Evolutionary conservation across 1,284 basidiomycete species (phyloP), one percentile per base, ranked within the genome.

Genomic region (Schizophyllum commune): DNA sequence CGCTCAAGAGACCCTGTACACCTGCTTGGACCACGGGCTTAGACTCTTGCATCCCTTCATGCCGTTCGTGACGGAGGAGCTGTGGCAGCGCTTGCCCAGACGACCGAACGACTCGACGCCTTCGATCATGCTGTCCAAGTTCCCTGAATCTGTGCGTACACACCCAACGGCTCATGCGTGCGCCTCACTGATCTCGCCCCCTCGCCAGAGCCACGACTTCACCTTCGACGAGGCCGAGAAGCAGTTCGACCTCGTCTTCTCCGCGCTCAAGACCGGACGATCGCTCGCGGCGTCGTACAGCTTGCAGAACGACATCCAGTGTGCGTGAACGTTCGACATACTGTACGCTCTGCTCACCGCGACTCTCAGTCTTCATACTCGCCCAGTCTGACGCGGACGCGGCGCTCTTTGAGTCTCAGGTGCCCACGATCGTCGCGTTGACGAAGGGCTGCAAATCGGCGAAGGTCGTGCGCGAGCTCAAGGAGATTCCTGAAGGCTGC

Each of bases 61-160:
- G 97, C 97, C 97, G 1, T 99, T 91, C 74, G 94, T 99, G 54
- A 98, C 96, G 1, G 97, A 99, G 75, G 97, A 99, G 74, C 78
- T 99, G 19, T 99, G 97, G 97, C 97, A 99, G 73, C 86, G 96
- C 54, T 79, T 99, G 9, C 95, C 96, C 0, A 81, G 94, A 13
- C 80, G 96, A 61, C 85, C 89, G 0, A 88, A 88, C 58, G 95
- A 98, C 73, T 70, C 81, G 8, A 91, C 89, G 8, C 85, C 88
- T 20, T 94, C 93, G 0, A 95, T 99, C 74, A 96, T 96, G 88
- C 74, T 98, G 32, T 81, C 95, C 0, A 74, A 82, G 21, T 99
- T 88, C 82, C 96, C 97, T 4, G 81, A 85, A 56, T 77, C 80
- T 67, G 93, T 94, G 67, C 68, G 90, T 80, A 11, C 27, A 11